Evolutionary conservation across 164 flowering plant genomes (phyloP), one percentile per base, ranked within the genome.

Genomic region (Magnolia sinica): DNA sequence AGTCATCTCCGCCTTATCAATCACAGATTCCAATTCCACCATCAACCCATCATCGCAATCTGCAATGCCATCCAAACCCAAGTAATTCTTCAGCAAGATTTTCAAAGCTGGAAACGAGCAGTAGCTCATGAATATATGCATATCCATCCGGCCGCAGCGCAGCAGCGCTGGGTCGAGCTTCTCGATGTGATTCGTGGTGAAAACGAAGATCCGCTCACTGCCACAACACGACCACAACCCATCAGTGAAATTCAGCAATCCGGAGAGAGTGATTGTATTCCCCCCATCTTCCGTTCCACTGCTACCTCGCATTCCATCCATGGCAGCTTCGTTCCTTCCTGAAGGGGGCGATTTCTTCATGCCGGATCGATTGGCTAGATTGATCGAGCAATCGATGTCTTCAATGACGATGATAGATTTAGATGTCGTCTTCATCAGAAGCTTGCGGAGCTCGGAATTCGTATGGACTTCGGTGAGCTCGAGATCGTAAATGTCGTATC

Each of bases 221-320:
- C 98, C 98, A 31, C 96, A 93, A 73, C 96, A 93, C 2, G 98
- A 93, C 98, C 98, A 93, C 49, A 93, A 72, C 72, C 98, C 98
- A 74, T 94, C 98, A 0, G 95, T 94, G 81, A 94, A 94, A 81
- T 94, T 94, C 83, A 94, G 73, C 58, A 94, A 73, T 22, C 98
- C 98, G 2, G 98, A 94, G 6, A 94, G 85, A 3, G 98, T 94
- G 0, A 94, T 87, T 24, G 96, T 78, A 55, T 89, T 90, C 5
- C 79, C 31, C 9, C 63, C 84, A 0, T 77, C 86, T 0, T 84
- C 88, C 0, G 61, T 78, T 19, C 50, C 77, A 0, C 71, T 52
- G 16, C 81, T 75, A 16, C 76, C 69, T 22, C 27, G 94, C 79
- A 68, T 88, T 87, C 5, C 79, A 82, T 24, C 82, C 59, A 18